Evolutionary conservation across 2,329 filamentous ascomycete species (phyloP).

Genomic region (Neophaeococcomyces aloes): DNA sequence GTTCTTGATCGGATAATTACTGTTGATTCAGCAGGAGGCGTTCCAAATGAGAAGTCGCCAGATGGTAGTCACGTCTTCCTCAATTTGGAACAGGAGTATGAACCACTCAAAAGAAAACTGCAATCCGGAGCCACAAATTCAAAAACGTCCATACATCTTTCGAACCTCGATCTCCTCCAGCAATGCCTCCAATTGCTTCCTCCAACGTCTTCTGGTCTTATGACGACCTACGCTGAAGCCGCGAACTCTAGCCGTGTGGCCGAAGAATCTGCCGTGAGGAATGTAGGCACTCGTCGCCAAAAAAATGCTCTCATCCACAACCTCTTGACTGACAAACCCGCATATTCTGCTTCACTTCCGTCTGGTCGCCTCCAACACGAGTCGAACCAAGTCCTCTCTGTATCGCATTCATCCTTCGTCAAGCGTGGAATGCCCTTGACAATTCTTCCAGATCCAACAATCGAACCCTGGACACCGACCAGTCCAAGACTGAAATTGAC

Average conservation of each 20-base stretch:
- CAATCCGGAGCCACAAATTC: conserved; percentile 12
- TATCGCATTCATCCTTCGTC: conserved; percentile 58
- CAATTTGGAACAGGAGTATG: conserved; percentile 85
- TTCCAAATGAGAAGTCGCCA: conserved; percentile 42
- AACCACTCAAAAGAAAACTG: conserved; percentile 55
- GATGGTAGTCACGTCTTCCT: conserved; percentile 68
- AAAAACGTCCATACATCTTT: conserved; percentile 11
- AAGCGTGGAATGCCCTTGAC: conserved; percentile 86
- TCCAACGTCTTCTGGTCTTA: conserved; percentile 71
- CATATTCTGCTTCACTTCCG: conserved; percentile 83
- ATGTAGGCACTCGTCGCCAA: conserved; percentile 48
- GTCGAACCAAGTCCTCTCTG: conserved; percentile 23
- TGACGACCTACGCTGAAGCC: conserved; percentile 77
- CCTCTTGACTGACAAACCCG: conserved; percentile 85
- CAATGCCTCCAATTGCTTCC: conserved; percentile 66
- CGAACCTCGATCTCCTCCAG: conserved; percentile 54
- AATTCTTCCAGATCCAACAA: conserved; percentile 62
- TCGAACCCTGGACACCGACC: conserved; percentile 58
- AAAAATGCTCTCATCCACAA: conserved; percentile 91
- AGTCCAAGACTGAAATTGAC: conserved; percentile 59
- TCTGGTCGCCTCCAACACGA: conserved; percentile 49
- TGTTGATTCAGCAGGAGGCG: conserved; percentile 75
- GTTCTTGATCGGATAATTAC: conserved; percentile 78
- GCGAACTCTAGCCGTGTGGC: conserved; percentile 39
- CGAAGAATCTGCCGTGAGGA: conserved; percentile 35